Conservation (phyloP, 768 basidiomycete species). For the Termitomyces sp. region DNA sequence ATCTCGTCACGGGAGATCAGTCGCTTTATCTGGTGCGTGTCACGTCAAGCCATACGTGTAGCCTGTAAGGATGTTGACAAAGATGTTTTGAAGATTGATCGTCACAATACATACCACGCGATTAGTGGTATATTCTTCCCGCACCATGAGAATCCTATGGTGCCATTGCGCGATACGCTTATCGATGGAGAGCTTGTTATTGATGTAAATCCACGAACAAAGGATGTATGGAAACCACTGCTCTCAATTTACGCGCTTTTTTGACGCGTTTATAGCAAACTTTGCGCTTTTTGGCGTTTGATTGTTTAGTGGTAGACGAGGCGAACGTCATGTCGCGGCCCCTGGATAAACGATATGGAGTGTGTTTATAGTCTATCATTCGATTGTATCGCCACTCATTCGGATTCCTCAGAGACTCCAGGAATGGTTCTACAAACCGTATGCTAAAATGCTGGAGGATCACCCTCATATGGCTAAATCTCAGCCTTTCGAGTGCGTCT, state of each 20-base stretch:
- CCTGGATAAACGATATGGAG: constrained; percentile 87
- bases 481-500: constrained; percentile 81
- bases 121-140: constrained; percentile 84
- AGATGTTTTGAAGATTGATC: constrained; percentile 68
- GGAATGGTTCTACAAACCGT: constrained; percentile 82
- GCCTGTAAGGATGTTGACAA: neutral
- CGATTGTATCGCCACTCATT: neutral
- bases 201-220: constrained; percentile 78
- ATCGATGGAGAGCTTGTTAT: constrained; percentile 94
- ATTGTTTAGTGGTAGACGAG: constrained; percentile 84
- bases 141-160: constrained; percentile 69
- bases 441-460: constrained; percentile 62
- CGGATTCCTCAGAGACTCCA: constrained; percentile 61
- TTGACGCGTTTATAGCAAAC: constrained; percentile 54
- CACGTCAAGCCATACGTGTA: neutral
- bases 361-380: constrained; percentile 32
- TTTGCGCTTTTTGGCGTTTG: constrained; percentile 83
- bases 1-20: constrained; percentile 49
- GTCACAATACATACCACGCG: constrained; percentile 83
- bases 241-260: neutral
- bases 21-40: constrained; percentile 70
- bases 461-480: constrained; percentile 60
- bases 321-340: constrained; percentile 84
- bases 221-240: constrained; percentile 41
- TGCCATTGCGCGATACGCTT: constrained; percentile 73